A percentile compares a stretch with the other conserved stretches of the same genome.
Evolutionary conservation across 2,329 filamentous ascomycete genomes (phyloP).

Genomic region (Cadophora malorum): DNA sequence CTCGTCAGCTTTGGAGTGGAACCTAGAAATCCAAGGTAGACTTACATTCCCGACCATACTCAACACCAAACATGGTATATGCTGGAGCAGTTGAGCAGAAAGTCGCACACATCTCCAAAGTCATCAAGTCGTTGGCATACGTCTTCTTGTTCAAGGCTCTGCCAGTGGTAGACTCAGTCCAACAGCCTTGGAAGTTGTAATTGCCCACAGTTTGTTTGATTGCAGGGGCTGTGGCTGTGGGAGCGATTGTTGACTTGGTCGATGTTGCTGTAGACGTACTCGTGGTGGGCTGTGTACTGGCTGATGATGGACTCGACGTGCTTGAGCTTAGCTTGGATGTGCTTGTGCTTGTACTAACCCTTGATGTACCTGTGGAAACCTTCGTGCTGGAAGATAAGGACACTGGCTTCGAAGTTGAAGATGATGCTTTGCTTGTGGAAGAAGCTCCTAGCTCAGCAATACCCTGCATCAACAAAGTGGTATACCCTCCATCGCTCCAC

Average conservation of each 20-base stretch:
- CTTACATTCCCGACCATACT: conserved; percentile 48
- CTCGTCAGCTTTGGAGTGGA: background rate
- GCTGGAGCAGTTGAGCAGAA: conserved; percentile 37
- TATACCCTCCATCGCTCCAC: conserved; percentile 22
- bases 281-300: background rate
- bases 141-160: conserved; percentile 38
- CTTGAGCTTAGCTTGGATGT: background rate
- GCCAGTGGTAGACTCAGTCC: conserved; percentile 39
- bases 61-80: conserved; percentile 47
- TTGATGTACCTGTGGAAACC: background rate
- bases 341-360: background rate
- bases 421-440: conserved; percentile 1
- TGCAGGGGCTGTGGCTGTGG: conserved; percentile 21
- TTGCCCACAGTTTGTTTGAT: conserved; percentile 35
- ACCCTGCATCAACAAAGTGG: conserved; percentile 17
- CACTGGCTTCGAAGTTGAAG: conserved; percentile 7
- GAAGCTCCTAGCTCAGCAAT: conserved; percentile 16
- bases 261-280: background rate
- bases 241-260: conserved; percentile 1
- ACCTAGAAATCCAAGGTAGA: background rate
- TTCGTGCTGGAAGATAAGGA: background rate
- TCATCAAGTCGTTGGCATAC: conserved; percentile 41
- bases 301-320: background rate
- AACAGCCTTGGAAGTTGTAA: conserved; percentile 43
- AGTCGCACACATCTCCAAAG: conserved; percentile 43